These are phyloP conservation scores for Phialophora verrucosa DNA, from an alignment of 2,329 filamentous ascomycete species.

Conservation along the genomic window DNA sequence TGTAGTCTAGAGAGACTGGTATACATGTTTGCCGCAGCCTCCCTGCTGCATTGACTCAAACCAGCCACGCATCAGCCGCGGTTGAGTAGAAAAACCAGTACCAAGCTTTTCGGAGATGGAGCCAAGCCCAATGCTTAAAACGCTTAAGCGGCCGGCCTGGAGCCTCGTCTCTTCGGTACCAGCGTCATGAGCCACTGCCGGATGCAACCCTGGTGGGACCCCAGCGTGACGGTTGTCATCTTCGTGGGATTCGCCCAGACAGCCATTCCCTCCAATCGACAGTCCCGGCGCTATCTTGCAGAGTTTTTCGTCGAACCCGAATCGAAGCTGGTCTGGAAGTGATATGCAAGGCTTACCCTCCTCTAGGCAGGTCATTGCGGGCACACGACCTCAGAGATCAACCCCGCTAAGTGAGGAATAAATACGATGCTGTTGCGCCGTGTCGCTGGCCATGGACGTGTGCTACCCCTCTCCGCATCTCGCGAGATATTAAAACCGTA, in stretches of 20 bases:
- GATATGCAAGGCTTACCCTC: constrained; percentile 6
- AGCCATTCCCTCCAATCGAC: constrained; percentile 10
- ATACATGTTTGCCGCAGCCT: no score
- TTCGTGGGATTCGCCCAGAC: constrained; percentile 10
- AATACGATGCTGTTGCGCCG: constrained; percentile 9
- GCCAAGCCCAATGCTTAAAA: constrained; percentile 10
- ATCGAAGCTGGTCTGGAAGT: constrained; percentile 18
- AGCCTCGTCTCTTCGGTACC: not conserved
- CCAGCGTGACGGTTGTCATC: not conserved
- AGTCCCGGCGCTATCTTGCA: constrained; percentile 7
- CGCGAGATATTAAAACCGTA: not conserved
- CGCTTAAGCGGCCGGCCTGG: not conserved
- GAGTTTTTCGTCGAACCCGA: constrained; percentile 3
- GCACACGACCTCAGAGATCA: not conserved
- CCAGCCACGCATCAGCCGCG: not conserved
- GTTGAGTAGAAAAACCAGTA: not conserved
- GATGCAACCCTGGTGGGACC: constrained; percentile 7
- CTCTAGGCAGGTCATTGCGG: constrained; percentile 12
- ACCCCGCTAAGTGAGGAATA: constrained; percentile 5
- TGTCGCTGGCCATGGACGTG: not conserved
- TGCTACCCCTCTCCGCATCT: not conserved
- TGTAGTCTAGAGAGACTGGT: no score
- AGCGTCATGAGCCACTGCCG: constrained; percentile 5
- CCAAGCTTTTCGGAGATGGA: constrained; percentile 7
- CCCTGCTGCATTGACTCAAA: not conserved